Evolutionary conservation across 768 basidiomycete species (phyloP).

Genomic region (Lactarius psammicola): DNA sequence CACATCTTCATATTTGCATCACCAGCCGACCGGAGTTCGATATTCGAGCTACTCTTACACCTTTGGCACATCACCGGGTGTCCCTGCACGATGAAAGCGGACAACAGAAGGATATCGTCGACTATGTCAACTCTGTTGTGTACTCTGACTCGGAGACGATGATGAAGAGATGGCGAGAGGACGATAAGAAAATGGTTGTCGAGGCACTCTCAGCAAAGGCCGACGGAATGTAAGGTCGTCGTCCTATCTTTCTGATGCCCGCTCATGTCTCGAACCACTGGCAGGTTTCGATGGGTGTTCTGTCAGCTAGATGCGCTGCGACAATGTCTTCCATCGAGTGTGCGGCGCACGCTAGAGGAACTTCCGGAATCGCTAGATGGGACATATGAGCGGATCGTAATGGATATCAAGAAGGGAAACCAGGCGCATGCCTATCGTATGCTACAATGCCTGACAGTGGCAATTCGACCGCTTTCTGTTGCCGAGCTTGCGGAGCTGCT

Average conservation of each 20-base stretch:
- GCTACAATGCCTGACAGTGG: background rate
- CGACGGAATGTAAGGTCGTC: background rate
- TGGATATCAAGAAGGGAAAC: background rate
- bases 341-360: background rate
- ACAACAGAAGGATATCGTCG: background rate
- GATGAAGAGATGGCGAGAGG: background rate
- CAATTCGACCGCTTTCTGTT: background rate
- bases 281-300: background rate
- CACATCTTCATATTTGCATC: background rate
- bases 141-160: background rate
- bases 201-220: background rate
- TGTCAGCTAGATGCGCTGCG: background rate
- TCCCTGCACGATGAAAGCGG: background rate
- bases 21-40: background rate
- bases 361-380: background rate
- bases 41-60: background rate
- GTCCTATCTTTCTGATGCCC: no score
- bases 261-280: background rate
- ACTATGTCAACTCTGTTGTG: background rate
- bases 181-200: background rate
- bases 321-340: background rate
- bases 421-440: background rate
- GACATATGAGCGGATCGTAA: background rate
- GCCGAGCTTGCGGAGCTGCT: background rate
- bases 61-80: background rate